Conservation (phyloP, 306 rosid genomes). For the Cicer judaicum region DNA sequence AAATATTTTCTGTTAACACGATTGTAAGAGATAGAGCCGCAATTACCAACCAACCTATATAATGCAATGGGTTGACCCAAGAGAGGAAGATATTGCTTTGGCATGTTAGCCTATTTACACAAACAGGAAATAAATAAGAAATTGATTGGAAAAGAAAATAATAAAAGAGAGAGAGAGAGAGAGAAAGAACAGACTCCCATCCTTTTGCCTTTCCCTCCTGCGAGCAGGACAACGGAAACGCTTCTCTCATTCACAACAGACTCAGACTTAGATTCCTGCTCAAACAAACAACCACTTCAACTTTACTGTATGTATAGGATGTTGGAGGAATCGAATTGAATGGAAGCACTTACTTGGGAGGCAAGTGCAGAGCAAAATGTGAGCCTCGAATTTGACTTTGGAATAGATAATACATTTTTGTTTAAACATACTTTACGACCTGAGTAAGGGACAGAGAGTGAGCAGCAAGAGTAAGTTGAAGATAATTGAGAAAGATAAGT, state of each 20-base stretch:
- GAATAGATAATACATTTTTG: not conserved
- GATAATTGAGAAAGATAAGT: not conserved
- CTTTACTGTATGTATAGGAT: no score
- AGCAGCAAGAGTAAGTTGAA: not conserved
- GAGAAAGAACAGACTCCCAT: slow-evolving; percentile 73
- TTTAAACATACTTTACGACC: not conserved
- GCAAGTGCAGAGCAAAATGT: slow-evolving; percentile 31
- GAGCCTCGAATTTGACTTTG: slow-evolving; percentile 2
- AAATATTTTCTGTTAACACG: no score
- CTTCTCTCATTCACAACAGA: slow-evolving; percentile 56
- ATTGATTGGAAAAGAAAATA: not conserved
- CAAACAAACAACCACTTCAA: not conserved
- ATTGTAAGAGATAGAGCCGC: no score
- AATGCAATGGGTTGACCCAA: slow-evolving; percentile 87
- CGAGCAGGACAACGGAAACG: slow-evolving; percentile 76
- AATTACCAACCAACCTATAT: slow-evolving; percentile 57
- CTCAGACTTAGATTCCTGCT: not conserved
- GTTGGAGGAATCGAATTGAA: not conserved
- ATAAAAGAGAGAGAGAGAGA: not conserved
- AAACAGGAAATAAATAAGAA: slow-evolving; percentile 6
- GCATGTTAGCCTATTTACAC: slow-evolving; percentile 78
- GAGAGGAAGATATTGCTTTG: slow-evolving; percentile 98
- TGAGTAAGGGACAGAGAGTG: not conserved
- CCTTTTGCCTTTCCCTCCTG: slow-evolving; percentile 87
- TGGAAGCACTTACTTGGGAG: slow-evolving; percentile 7